Base-by-base conservation (phyloP, 306 rosid genomes). In the Rosa persica region DNA sequence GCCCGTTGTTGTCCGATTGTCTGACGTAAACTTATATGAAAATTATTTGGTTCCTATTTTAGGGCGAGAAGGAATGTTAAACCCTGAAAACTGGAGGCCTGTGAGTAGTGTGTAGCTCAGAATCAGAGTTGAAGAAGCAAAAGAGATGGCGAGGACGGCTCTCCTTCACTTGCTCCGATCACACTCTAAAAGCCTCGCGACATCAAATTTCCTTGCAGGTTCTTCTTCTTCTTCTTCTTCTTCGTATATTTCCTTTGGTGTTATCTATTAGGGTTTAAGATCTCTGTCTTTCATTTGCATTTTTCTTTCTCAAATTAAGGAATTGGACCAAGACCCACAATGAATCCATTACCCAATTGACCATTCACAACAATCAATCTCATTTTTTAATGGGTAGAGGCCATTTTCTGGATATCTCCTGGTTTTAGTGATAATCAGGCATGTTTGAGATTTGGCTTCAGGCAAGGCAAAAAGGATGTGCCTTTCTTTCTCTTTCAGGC, bases 61-160 rank as follows among this genome's bases (percentile, higher is more conserved):
- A 2, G 10, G 15, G 66, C 1, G 11, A 9, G 69, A 49, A 6
- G 0, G 9, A 5, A 1, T 12, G 38, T 62, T 76, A 75, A 75
- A 76, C 79, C 79, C 62, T 47, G 79, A 12, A 62, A 64, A 30
- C 27, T 61, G 70, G 40, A 5, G 62, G 17, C 10, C 10, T 4
- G 42, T 2, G 16, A 30, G 43, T 16, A 2, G 42, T 3, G 11
- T 12, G 48, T 19, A 19, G 44, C 52, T 68, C 51, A 12, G 70
- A 60, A 44, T n/a, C 3, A 74, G 77, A 12, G 54, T 23, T n/a
- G 27, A 22, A 40, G 67, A 40, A 70, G 54, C 43, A 19, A 20
- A 7, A 70, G 62, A 67, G n/a, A 93, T 93, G 98, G 78, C 89
- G 40, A 89, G 92, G 74, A 77, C 89, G 12, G 87, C 91, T 82